Base-by-base conservation (phyloP, 495 filamentous ascomycete genomes). In the Talaromyces stipitatus region DNA sequence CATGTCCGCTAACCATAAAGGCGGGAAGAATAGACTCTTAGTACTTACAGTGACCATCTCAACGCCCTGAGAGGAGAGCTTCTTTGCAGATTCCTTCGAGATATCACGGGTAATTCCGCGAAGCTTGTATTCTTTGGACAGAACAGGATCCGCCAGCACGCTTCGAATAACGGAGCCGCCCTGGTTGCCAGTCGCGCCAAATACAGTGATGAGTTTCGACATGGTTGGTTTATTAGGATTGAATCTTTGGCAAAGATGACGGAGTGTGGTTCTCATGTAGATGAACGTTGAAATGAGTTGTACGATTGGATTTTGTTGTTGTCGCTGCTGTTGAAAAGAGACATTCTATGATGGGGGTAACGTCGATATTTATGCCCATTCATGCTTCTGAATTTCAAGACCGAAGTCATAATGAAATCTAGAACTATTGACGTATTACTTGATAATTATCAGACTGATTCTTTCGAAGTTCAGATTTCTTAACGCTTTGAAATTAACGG, bases 121-220 rank as follows among this genome's bases (percentile, higher is more conserved):
- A 24, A 72, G 66, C 33, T 69, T 70, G 69, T 71, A 87, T 46
- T 65, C 51, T 22, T 58, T 57, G 5, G 66, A 67, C n/a, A 70
- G 60, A 20, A 62, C 30, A 10, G 64, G n/a, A 51, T 70, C 60
- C 14, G 33, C 26, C 14, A 70, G 62, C 22, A 69, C 57, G 24
- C 58, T 54, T 2, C 61, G 16, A 33, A 71, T 66, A 9, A 73
- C 58, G 14, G 66, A 67, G 22, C 65, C 61, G 9, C 70, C 70
- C 46, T 70, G 69, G 22, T 57, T 62, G 10, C 68, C 79, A 1
- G 79, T 81, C 55, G 72, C 69, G 23, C 79, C 76, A 27, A 82
- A 71, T 36, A 81, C 64, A 28, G 69, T 72, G 55, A 81, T 71
- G 52, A 74, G 55, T 50, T 75, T 77, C 11, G 51, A 51, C 58